Base-by-base conservation (phyloP, 148 eudicot genomes). In the Drosera capensis region DNA sequence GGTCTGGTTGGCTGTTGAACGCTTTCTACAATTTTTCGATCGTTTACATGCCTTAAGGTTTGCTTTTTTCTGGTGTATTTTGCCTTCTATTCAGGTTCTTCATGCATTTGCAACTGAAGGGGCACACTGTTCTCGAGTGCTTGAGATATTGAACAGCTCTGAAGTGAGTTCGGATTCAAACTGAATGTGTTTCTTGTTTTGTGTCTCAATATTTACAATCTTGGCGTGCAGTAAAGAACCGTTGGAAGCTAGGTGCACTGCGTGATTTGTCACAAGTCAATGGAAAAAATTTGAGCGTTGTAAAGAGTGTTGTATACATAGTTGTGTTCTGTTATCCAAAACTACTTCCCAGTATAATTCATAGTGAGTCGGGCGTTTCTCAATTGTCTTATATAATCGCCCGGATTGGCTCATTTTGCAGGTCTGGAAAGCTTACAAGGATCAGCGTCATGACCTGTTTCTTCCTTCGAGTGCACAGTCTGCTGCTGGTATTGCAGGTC, bases 21-120 rank as follows among this genome's bases (percentile, higher is more conserved):
- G n/a, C n/a, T n/a, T n/a, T n/a, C n/a, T n/a, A n/a, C n/a, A n/a
- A 9, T 34, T 34, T 15, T 34, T 11, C n/a, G 6, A 2, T 9
- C 38, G 2, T 13, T 2, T 4, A 15, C 38, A 34, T 34, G 38
- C n/a, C 38, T 34, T 13, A 34, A 9, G 0, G 4, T 3, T 28
- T 28, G 9, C 13, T 41, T 11, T 5, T 15, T 12, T 21, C 45
- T n/a, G 2, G 15, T 19, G 5, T 3, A 16, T 17, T n/a, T 43
- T 43, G 41, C 21, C 50, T 47, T 55, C 48, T 40, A 52, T 72
- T 23, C 71, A 88, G 96, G 97, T 90, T 48, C 64, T 90, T 66
- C 97, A 80, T 65, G 97, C 97, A 45, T 90, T 90, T 69, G 95
- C 97, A 46, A 70, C 95, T 20, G 97, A 90, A 68, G 97, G 97